Conservation (phyloP, 2,329 filamentous ascomycete genomes). For the Diaporthe sp. region DNA sequence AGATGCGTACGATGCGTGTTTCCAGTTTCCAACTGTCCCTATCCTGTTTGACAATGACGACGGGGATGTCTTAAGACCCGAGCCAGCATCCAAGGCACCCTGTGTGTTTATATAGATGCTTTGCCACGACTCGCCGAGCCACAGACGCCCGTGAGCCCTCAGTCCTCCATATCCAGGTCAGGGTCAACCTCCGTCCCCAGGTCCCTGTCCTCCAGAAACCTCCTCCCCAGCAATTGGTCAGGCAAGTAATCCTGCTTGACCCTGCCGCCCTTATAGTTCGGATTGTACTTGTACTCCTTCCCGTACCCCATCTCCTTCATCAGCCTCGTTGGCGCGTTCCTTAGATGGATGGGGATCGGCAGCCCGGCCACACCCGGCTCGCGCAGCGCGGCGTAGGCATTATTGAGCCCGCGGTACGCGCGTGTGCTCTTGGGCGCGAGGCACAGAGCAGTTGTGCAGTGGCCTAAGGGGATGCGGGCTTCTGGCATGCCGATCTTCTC, state of each 20-base stretch:
- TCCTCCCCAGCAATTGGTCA: conserved; percentile 74
- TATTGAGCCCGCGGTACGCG: conserved; percentile 84
- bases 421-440: conserved; percentile 88
- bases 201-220: conserved; percentile 83
- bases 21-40: not conserved
- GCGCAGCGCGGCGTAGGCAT: conserved; percentile 79
- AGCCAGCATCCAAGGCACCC: not conserved
- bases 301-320: conserved; percentile 96
- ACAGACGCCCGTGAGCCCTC: not conserved
- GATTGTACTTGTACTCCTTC: conserved; percentile 95
- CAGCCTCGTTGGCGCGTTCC: conserved; percentile 90
- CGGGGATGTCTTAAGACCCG: not conserved
- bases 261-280: conserved; percentile 83
- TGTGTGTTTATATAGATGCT: not conserved
- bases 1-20: not conserved
- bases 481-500: conserved; percentile 97
- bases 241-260: conserved; percentile 94
- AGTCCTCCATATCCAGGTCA: conserved; percentile 61
- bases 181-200: conserved; percentile 83
- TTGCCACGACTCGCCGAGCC: not conserved
- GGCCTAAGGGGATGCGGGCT: conserved; percentile 89
- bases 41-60: not conserved
- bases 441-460: conserved; percentile 84
- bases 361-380: conserved; percentile 86
- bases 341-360: conserved; percentile 85